Evolutionary conservation across 2,329 filamentous ascomycete genomes (phyloP).

Genomic region (Colletotrichum cereale): DNA sequence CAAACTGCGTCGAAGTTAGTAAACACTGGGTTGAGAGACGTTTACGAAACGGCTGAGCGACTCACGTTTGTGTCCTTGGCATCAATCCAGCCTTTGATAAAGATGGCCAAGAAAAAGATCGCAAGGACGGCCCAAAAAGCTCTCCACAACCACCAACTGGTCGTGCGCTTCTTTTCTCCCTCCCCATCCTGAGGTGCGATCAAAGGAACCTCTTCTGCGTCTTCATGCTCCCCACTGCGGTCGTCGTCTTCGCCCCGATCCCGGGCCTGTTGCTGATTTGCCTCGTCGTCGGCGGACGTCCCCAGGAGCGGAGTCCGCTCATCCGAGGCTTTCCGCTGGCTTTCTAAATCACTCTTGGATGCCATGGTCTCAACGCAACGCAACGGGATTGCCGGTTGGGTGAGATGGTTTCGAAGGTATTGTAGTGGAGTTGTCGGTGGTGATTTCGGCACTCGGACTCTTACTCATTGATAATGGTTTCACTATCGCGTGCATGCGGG

Average conservation of each 20-base stretch:
- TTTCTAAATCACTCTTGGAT: slow-evolving; percentile 21
- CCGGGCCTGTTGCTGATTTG: slow-evolving; percentile 7
- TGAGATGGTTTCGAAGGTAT: background rate
- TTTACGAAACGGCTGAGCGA: background rate
- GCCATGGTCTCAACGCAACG: slow-evolving; percentile 20
- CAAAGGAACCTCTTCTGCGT: slow-evolving; percentile 34
- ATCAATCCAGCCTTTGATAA: slow-evolving; percentile 61
- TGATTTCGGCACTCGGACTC: slow-evolving; percentile 22
- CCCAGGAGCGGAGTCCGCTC: slow-evolving; percentile 45
- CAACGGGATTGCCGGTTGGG: background rate
- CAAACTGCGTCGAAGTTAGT: slow-evolving; percentile 51
- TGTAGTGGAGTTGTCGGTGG: slow-evolving; percentile 2
- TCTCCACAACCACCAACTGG: slow-evolving; percentile 52
- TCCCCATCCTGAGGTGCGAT: slow-evolving; percentile 14
- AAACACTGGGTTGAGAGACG: background rate
- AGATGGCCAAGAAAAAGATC: slow-evolving; percentile 50
- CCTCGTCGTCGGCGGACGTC: slow-evolving; percentile 10
- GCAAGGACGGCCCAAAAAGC: slow-evolving; percentile 51
- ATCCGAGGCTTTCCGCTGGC: slow-evolving; percentile 24
- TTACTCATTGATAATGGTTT: slow-evolving; percentile 29
- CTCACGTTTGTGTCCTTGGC: slow-evolving; percentile 55
- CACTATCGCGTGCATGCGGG: slow-evolving; percentile 38
- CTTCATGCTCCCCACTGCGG: slow-evolving; percentile 6
- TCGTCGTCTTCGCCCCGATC: slow-evolving; percentile 26
- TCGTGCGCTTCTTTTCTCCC: slow-evolving; percentile 25